Base-by-base conservation (phyloP, 2,329 filamentous ascomycete species). In the Apiospora phragmitis region DNA sequence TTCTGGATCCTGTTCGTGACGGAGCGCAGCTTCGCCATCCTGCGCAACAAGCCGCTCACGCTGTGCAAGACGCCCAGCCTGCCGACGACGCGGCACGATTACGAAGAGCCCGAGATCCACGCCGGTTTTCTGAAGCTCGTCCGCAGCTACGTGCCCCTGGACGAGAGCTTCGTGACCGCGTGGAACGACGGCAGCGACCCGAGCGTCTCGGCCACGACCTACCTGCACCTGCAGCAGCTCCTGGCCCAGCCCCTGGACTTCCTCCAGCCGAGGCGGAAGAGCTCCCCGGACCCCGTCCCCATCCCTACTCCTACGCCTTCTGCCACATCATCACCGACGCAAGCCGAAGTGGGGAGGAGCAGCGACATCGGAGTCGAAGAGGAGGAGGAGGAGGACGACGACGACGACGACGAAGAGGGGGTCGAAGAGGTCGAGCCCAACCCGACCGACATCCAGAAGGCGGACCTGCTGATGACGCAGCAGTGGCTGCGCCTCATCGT, bases 401-500 rank as follows among this genome's bases (percentile, higher is more conserved):
- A n/a, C n/a, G n/a, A n/a, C 55, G 55, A 38, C 55, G 29, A 4
- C 1, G 32, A n/a, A 4, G 55, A 62, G 2, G 55, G n/a, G 2
- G 4, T 62, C 18, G 55, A 62, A n/a, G 55, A 62, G 18, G 18
- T 29, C 32, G 82, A 84, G 47, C 85, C 87, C 67, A 78, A 80
- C 72, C 79, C 81, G 6, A 91, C 90, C 0, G 89, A 91, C 71
- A 90, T 89, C 26, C 91, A 93, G 75, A 91, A 90, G 69, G 90
- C 92, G 8, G 90, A 93, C 74, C 85, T 93, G 24, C 84, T 91
- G 59, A 87, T 91, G 69, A 93, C 90, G 2, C 91, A 93, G 77
- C 90, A 92, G 75, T 93, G 91, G 91, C 83, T 93, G 5, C 85
- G 89, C 24, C 88, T 90, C 1, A 91, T 92, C 81, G 88, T 92